Conservation (phyloP, 176 grass and related monocot species). For the Oryza glumipatula region DNA sequence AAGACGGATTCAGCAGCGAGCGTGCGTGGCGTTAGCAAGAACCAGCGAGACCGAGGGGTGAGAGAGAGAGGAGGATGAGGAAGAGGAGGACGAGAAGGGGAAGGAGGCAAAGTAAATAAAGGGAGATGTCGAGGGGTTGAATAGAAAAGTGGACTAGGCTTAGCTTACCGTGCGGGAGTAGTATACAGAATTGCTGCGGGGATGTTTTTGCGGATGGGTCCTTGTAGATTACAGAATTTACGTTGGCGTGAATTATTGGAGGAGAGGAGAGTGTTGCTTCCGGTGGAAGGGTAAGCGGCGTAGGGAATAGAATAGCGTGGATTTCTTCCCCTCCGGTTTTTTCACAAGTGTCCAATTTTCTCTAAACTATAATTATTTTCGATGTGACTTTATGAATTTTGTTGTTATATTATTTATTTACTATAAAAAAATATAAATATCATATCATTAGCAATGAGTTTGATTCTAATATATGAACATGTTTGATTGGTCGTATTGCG, state of each 20-base stretch:
- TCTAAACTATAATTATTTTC: not conserved
- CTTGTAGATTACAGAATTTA: conserved; percentile 5
- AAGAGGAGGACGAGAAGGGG: not conserved
- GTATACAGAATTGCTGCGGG: not conserved
- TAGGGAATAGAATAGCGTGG: not conserved
- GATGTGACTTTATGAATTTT: not conserved
- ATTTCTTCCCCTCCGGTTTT: not conserved
- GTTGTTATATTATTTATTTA: not conserved
- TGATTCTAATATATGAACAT: not conserved
- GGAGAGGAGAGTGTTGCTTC: conserved; percentile 18
- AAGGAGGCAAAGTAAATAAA: conserved; percentile 17
- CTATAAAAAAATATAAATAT: not conserved
- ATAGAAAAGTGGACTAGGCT: conserved; percentile 30
- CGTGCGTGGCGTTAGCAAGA: conserved; percentile 5
- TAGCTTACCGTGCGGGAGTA: conserved; percentile 31
- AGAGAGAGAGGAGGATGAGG: not conserved
- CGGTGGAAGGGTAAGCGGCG: not conserved
- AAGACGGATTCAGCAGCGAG: conserved; percentile 26
- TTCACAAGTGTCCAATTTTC: not conserved
- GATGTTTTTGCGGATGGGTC: not conserved
- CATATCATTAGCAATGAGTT: not conserved
- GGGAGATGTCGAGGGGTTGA: not conserved
- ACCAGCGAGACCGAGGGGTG: not conserved
- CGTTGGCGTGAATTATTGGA: conserved; percentile 37
- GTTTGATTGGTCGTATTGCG: no score